Evolutionary conservation across 192 early-diverging fungal genomes (phyloP).

Genomic region (Coemansia sp.): DNA sequence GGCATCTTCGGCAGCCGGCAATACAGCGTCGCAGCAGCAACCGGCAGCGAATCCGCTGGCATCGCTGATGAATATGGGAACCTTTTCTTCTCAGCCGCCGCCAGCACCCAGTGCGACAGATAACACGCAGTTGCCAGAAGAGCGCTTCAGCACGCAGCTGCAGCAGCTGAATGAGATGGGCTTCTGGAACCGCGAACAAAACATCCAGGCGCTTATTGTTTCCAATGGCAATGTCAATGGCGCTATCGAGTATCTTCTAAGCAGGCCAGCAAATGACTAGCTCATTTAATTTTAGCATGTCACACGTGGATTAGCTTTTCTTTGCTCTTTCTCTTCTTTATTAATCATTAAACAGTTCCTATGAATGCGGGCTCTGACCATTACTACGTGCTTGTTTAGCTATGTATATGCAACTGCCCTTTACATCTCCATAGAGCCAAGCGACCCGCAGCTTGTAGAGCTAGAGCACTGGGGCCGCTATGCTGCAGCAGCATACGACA

Average conservation of each 20-base stretch:
- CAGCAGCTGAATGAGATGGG: slow-evolving; percentile 95
- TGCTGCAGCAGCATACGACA: slow-evolving; percentile 33
- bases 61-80: slow-evolving; percentile 7
- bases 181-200: slow-evolving; percentile 83
- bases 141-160: slow-evolving; percentile 70
- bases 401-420: not conserved
- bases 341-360: not conserved
- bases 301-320: not conserved
- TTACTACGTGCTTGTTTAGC: not conserved
- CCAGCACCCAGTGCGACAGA: not conserved
- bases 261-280: slow-evolving; percentile 19
- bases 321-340: slow-evolving; percentile 3
- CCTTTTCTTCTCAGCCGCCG: not conserved
- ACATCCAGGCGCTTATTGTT: slow-evolving; percentile 80
- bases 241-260: slow-evolving; percentile 81
- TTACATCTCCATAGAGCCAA: no score
- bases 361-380: not conserved
- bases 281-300: slow-evolving; percentile 4
- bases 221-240: slow-evolving; percentile 89
- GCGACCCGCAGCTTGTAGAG: not conserved
- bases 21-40: slow-evolving; percentile 17
- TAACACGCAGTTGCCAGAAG: slow-evolving; percentile 28
- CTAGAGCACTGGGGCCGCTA: slow-evolving; percentile 24
- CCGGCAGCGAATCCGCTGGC: slow-evolving; percentile 32
- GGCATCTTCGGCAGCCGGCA: slow-evolving; percentile 23